Conservation (phyloP, 2,329 filamentous ascomycete species). For the Volutella citrinella region DNA sequence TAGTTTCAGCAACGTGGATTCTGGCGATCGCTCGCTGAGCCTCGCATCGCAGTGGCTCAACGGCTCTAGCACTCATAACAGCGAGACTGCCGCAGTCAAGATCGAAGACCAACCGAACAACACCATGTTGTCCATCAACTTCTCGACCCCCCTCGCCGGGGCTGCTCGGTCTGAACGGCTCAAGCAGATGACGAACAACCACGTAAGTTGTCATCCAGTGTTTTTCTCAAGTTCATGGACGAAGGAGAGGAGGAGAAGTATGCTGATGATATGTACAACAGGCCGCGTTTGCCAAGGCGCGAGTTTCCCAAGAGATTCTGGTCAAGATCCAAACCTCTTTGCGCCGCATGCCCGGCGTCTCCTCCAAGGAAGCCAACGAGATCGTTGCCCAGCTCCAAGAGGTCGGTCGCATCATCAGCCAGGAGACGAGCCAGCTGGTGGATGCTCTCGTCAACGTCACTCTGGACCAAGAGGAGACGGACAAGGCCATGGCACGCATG, state of each 20-base stretch:
- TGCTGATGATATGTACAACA: constrained; percentile 12
- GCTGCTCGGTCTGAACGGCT: constrained; percentile 33
- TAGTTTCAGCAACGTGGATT: too few relatives aligned
- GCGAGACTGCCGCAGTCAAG: too few relatives aligned
- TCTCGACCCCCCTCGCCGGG: constrained; percentile 37
- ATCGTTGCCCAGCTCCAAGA: constrained; percentile 34
- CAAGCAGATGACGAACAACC: constrained; percentile 37
- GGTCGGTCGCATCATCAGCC: constrained; percentile 35
- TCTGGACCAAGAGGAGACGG: constrained; percentile 37
- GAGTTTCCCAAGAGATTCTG: constrained; percentile 33
- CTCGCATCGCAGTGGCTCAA: too few relatives aligned
- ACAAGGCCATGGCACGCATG: constrained; percentile 37
- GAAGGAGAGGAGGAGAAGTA: too few relatives aligned
- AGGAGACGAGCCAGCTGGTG: constrained; percentile 37
- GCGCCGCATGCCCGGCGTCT: constrained; percentile 38
- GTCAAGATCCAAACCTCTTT: constrained; percentile 36
- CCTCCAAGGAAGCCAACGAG: constrained; percentile 31
- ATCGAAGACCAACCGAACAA: too few relatives aligned
- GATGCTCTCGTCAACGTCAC: constrained; percentile 35
- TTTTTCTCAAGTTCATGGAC: too few relatives aligned
- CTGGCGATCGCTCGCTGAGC: too few relatives aligned
- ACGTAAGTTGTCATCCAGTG: constrained; percentile 27
- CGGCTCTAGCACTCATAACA: too few relatives aligned
- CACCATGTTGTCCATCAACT: constrained; percentile 38
- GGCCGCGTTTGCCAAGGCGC: constrained; percentile 34